phyloP scores from a whole-genome alignment of 768 basidiomycete genomes.

The Kwoniella sp. region DNA sequence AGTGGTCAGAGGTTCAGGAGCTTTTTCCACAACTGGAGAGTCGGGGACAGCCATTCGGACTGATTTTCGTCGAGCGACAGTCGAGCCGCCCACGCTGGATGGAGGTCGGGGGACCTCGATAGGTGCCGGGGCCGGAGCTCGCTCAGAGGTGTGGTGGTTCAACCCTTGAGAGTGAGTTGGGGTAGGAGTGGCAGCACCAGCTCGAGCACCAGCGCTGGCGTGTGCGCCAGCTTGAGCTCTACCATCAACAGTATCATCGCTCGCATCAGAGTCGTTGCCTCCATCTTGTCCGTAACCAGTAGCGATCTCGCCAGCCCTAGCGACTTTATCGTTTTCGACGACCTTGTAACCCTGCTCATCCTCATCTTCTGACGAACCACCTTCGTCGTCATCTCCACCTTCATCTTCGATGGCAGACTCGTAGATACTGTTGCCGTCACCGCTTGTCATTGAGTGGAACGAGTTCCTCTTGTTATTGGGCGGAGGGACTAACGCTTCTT shows the following conservation, averaged over 20 bases:
- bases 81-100: slow-evolving; percentile 1
- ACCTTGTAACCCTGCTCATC: slow-evolving; percentile 47
- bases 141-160: neutral
- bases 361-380: slow-evolving; percentile 35
- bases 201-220: neutral
- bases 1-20: slow-evolving; percentile 19
- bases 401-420: slow-evolving; percentile 51
- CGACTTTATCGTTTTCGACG: slow-evolving; percentile 48
- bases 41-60: slow-evolving; percentile 53
- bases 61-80: slow-evolving; percentile 44
- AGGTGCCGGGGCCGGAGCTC: slow-evolving; percentile 9
- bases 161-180: neutral
- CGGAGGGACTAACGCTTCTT: slow-evolving; percentile 21
- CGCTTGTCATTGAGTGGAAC: slow-evolving; percentile 35
- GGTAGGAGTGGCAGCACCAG: neutral
- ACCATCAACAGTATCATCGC: slow-evolving; percentile 11
- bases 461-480: slow-evolving; percentile 32
- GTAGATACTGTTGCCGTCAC: slow-evolving; percentile 45
- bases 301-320: slow-evolving; percentile 33
- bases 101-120: slow-evolving; percentile 2
- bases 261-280: slow-evolving; percentile 6
- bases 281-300: slow-evolving; percentile 9
- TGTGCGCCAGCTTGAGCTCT: slow-evolving; percentile 7
- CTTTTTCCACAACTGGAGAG: slow-evolving; percentile 31
- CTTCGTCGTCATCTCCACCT: slow-evolving; percentile 22